Evolutionary conservation across 495 filamentous ascomycete genomes (phyloP).

Genomic region (Penicillium ochrochloron): DNA sequence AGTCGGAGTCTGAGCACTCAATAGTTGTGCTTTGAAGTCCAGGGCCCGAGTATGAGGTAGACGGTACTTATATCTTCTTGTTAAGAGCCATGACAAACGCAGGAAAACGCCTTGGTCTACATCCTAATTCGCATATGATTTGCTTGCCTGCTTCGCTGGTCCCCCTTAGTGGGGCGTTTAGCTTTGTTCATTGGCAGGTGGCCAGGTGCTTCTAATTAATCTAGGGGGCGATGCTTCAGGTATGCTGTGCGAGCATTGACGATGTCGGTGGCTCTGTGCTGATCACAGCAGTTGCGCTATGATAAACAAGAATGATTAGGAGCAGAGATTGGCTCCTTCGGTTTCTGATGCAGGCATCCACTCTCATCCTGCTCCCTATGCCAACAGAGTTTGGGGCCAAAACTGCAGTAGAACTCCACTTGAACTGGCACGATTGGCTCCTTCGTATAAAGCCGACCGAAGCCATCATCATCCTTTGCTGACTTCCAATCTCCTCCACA

Average conservation of each 20-base stretch:
- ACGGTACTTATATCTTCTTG: not conserved
- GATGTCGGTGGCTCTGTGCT: not conserved
- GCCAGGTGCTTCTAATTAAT: not conserved
- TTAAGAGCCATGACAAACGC: not conserved
- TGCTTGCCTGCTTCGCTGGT: not conserved
- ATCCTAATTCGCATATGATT: not conserved
- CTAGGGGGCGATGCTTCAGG: not conserved
- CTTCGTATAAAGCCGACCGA: not conserved
- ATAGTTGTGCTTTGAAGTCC: not conserved
- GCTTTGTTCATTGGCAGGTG: not conserved
- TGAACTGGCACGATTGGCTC: not conserved
- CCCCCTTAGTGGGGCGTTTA: not conserved
- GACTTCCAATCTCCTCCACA: not conserved
- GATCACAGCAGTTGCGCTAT: not conserved
- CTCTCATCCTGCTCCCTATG: not conserved
- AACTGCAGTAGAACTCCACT: not conserved
- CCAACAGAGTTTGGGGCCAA: not conserved
- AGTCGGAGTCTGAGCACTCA: not conserved
- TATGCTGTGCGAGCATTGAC: not conserved
- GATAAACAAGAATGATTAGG: not conserved
- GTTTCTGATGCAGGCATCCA: not conserved
- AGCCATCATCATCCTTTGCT: not conserved
- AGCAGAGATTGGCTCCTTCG: not conserved
- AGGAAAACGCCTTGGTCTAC: not conserved
- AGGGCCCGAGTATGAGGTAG: not conserved